Evolutionary conservation across 2,329 filamentous ascomycete species (phyloP).

Genomic region (Paecilomyces formosus): DNA sequence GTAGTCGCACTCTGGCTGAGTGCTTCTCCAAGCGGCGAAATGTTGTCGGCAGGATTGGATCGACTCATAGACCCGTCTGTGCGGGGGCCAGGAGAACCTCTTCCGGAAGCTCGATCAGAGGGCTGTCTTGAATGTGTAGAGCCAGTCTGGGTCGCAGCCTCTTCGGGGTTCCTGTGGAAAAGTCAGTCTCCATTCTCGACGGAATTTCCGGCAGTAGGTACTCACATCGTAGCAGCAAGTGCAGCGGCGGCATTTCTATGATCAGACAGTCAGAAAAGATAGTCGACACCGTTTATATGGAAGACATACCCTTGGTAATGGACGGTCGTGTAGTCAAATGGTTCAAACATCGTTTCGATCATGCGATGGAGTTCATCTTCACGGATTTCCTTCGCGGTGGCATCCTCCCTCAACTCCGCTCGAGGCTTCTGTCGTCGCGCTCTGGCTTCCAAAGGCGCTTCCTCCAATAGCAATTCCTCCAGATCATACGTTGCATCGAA

Average conservation of each 20-base stretch:
- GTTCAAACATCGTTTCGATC: constrained; percentile 89
- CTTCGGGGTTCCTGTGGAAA: constrained; percentile 30
- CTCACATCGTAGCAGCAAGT: constrained; percentile 29
- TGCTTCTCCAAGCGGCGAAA: constrained; percentile 20
- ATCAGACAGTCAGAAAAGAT: constrained; percentile 6
- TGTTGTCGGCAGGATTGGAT: constrained; percentile 19
- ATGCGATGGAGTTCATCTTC: constrained; percentile 90
- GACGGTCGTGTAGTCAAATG: constrained; percentile 87
- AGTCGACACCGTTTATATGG: constrained; percentile 6
- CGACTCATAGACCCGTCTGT: constrained; percentile 22
- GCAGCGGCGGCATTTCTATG: constrained; percentile 29
- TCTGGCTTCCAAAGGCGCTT: constrained; percentile 87
- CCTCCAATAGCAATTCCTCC: constrained; percentile 86
- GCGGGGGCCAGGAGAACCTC: constrained; percentile 21
- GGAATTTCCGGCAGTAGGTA: constrained; percentile 6
- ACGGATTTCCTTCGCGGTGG: constrained; percentile 87
- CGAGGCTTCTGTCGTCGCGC: constrained; percentile 89
- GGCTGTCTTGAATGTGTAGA: constrained; percentile 26
- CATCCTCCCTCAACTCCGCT: constrained; percentile 85
- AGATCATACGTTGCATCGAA: constrained; percentile 98
- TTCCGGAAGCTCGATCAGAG: constrained; percentile 27
- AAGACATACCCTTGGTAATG: constrained; percentile 63
- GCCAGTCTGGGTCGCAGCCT: constrained; percentile 20
- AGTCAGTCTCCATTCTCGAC: constrained; percentile 5
- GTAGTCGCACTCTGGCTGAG: constrained; percentile 17